Conservation (phyloP, 1,139 yeast genomes). For the Debaryomyces coudertii region DNA sequence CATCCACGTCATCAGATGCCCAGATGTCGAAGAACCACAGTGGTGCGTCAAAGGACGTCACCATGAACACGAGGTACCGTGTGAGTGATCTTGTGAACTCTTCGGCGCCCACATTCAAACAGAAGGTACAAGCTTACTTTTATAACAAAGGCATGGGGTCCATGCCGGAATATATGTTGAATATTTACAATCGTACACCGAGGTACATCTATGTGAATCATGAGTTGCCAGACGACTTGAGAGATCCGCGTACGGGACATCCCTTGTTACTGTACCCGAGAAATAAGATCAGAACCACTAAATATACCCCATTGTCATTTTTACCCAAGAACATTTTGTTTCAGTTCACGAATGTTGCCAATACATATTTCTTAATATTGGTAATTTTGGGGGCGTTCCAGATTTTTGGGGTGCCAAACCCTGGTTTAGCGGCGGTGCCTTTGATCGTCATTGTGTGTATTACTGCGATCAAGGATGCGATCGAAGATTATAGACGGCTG, state of each 20-base stretch:
- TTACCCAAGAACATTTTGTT: slow-evolving; percentile 78
- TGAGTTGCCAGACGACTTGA: slow-evolving; percentile 36
- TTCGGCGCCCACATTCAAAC: slow-evolving; percentile 37
- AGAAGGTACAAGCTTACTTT: slow-evolving; percentile 30
- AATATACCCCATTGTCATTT: slow-evolving; percentile 88
- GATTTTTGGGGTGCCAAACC: slow-evolving; percentile 88
- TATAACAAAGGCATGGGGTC: slow-evolving; percentile 35
- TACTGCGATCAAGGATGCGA: slow-evolving; percentile 90
- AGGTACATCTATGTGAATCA: slow-evolving; percentile 44
- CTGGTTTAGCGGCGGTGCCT: slow-evolving; percentile 92
- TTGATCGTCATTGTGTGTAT: slow-evolving; percentile 86
- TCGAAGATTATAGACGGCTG: slow-evolving; percentile 90
- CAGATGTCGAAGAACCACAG: slow-evolving; percentile 6
- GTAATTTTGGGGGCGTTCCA: slow-evolving; percentile 85
- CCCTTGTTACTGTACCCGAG: slow-evolving; percentile 68
- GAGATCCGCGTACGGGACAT: slow-evolving; percentile 48
- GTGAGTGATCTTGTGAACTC: slow-evolving; percentile 29
- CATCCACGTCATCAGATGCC: slow-evolving; percentile 4
- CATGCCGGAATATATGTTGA: slow-evolving; percentile 40
- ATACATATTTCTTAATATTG: slow-evolving; percentile 78
- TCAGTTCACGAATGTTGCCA: slow-evolving; percentile 90
- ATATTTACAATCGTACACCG: slow-evolving; percentile 39
- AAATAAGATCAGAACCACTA: slow-evolving; percentile 93
- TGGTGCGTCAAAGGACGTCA: not conserved
- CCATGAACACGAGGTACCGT: slow-evolving; percentile 3